Base-by-base conservation (phyloP, 1,139 yeast species). In the Sugiyamaella pinicola region DNA sequence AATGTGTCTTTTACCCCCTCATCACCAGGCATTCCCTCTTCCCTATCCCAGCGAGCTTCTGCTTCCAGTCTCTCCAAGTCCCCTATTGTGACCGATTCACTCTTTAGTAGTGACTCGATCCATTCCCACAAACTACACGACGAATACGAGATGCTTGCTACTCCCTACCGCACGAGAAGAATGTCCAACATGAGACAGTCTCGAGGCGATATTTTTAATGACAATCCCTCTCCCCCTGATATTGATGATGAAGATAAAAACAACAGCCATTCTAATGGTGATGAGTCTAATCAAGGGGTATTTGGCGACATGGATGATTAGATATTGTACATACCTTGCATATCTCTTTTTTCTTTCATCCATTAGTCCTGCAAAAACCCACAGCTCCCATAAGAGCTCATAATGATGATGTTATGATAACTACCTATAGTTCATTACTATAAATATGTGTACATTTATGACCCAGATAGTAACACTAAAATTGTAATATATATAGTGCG, bases 241-340 rank as follows among this genome's bases (percentile, higher is more conserved):
- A 61, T 53, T 21, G 59, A 62, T 33, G 53, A 58, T 39, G 55
- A 58, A 28, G 59, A 52, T 22, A 44, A 53, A 21, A 37, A 48
- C 31, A 50, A 54, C 24, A 49, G 49, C 33, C 52, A 58, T 39
- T 55, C 51, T 18, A 38, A 54, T 35, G 55, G 38, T 13, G 45
- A 43, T 24, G 45, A 43, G 35, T 31, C 46, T 44, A 40, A 39
- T 52, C 35, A 55, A 50, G 37, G 63, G 4, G 64, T 64, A 21
- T 64, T 64, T 58, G 67, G 67, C 15, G 66, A 61, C 9, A 64
- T 64, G 68, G 68, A 64, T 39, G 60, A 58, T 34, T 43, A 43
- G 28, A 33, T 26, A 29, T 19, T 43, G 47, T 43, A 43, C 12
- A 43, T 43, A 43, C 40, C 39, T 29, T 52, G 49, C 33, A 15